Percentiles rank a stretch among this genome's conserved stretches.
Conservation (phyloP, 805 yeast genomes). For the Pichia manshurica region DNA sequence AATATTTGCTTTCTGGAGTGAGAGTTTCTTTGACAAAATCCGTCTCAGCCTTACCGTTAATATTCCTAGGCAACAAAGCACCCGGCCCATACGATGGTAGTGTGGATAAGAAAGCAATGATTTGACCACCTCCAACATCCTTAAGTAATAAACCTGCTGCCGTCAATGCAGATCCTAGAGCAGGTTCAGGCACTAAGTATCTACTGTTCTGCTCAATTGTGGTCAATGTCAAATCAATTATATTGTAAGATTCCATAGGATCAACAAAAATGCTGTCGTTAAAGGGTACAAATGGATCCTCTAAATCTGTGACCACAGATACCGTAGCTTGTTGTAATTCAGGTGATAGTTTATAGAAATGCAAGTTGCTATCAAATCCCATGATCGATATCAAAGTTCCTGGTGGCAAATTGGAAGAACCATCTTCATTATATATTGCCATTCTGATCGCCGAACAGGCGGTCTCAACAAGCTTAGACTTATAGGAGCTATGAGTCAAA, state of each 20-base stretch:
- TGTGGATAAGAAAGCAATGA: constrained; percentile 58
- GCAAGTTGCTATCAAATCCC: constrained; percentile 67
- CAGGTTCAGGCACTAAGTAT: constrained; percentile 49
- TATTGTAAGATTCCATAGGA: constrained; percentile 57
- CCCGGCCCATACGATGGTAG: constrained; percentile 85
- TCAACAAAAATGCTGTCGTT: constrained; percentile 73
- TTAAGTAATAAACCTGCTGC: constrained; percentile 60
- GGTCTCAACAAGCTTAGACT: constrained; percentile 38
- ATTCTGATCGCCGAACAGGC: constrained; percentile 33
- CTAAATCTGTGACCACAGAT: constrained; percentile 60
- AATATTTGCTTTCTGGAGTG: constrained; percentile 56
- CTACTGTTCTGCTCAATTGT: constrained; percentile 46
- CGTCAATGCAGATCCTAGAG: constrained; percentile 73
- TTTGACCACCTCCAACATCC: constrained; percentile 76
- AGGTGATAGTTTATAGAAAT: constrained; percentile 64
- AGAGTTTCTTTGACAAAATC: constrained; percentile 44
- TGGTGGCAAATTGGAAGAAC: constrained; percentile 28
- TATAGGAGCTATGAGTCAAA: constrained; percentile 68
- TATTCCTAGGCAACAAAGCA: constrained; percentile 41
- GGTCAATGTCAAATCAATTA: constrained; percentile 63
- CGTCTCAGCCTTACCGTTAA: constrained; percentile 31
- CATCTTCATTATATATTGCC: constrained; percentile 44
- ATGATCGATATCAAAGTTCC: constrained; percentile 61
- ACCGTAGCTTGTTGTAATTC: constrained; percentile 51
- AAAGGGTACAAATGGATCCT: constrained; percentile 80